Conservation (phyloP, 345 rosid genomes). For the Lagerstroemia speciosa region DNA sequence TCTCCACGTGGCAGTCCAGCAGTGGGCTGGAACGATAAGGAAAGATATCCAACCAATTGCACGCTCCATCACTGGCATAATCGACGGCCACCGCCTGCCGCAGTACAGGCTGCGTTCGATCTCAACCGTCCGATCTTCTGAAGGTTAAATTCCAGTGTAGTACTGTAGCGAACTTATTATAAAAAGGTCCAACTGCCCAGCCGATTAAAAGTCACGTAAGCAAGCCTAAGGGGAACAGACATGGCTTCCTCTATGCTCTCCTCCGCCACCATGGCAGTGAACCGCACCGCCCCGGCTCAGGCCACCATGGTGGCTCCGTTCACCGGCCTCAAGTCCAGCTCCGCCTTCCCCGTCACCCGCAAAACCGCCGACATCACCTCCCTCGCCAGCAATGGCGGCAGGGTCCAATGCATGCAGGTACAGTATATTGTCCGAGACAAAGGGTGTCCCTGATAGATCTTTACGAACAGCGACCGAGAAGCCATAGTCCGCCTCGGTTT, state of each 20-base stretch:
- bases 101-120: background rate
- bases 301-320: constrained; percentile 32
- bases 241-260: constrained; percentile 33
- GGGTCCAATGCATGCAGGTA: constrained; percentile 26
- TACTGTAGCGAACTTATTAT: background rate
- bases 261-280: constrained; percentile 20
- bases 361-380: constrained; percentile 24
- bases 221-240: constrained; percentile 3
- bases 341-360: constrained; percentile 23
- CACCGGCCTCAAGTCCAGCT: constrained; percentile 26
- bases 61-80: constrained; percentile 1
- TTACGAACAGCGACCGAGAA: too few relatives aligned
- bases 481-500: too few relatives aligned
- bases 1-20: constrained; percentile 17
- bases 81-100: constrained; percentile 3
- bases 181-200: background rate
- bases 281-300: constrained; percentile 16
- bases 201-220: background rate
- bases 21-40: constrained; percentile 16
- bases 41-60: constrained; percentile 9
- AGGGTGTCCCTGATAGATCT: too few relatives aligned
- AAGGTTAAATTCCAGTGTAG: background rate
- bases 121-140: constrained; percentile 9
- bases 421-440: too few relatives aligned
- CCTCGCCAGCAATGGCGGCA: constrained; percentile 31